Percentiles rank a stretch among this genome's conserved stretches.
phyloP scores from a whole-genome alignment of 2,329 filamentous ascomycete species.

The Fusarium nematophilum region DNA sequence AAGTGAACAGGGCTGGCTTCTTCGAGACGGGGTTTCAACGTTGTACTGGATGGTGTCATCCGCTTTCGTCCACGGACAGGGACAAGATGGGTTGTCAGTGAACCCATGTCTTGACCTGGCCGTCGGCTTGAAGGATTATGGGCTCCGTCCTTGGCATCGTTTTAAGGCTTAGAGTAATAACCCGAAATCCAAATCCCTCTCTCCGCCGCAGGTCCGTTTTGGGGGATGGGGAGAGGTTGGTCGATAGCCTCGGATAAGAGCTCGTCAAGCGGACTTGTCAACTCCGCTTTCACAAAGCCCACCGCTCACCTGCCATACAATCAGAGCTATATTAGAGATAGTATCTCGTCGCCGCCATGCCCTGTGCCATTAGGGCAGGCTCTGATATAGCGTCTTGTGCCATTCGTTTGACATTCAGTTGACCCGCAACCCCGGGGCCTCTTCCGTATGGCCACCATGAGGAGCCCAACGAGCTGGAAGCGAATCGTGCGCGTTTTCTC shows the following conservation, averaged over 20 bases:
- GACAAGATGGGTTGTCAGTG: slow-evolving; percentile 8
- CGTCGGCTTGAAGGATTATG: slow-evolving; percentile 1
- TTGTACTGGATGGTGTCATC: not conserved
- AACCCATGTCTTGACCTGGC: slow-evolving; percentile 13
- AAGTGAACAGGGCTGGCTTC: too few species aligned
- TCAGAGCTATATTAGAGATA: too few species aligned
- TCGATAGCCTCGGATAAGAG: too few species aligned
- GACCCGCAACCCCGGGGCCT: slow-evolving; percentile 4
- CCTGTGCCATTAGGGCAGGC: not conserved
- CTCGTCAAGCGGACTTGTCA: too few species aligned
- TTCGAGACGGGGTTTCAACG: not conserved
- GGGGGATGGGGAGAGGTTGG: too few species aligned
- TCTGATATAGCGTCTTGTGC: slow-evolving; percentile 2
- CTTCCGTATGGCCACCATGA: slow-evolving; percentile 21
- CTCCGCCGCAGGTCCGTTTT: too few species aligned
- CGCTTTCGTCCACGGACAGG: not conserved
- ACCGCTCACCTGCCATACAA: too few species aligned
- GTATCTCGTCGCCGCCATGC: too few species aligned
- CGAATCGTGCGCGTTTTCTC: slow-evolving; percentile 10
- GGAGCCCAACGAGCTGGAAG: slow-evolving; percentile 27
- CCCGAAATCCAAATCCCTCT: too few species aligned
- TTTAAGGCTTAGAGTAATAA: too few species aligned
- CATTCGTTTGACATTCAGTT: slow-evolving; percentile 10
- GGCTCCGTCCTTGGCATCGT: not conserved
- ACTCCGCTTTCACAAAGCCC: too few species aligned